Percentiles rank a stretch among this genome's conserved stretches.
phyloP scores from a whole-genome alignment of 2,329 filamentous ascomycete species.

The Seiridium unicorne region DNA sequence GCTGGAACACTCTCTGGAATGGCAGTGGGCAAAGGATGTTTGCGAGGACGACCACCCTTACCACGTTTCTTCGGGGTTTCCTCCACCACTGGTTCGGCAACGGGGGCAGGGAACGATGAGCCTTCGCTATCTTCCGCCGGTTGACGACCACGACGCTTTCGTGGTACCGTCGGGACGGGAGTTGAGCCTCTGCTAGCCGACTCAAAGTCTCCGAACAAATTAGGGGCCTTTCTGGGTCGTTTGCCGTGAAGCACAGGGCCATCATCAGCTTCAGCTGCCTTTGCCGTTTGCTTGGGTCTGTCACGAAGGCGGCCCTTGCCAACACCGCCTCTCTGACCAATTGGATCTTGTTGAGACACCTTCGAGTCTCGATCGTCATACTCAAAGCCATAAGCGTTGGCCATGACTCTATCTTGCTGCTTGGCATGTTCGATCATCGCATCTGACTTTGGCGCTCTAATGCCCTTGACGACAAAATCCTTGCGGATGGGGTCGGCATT shows the following conservation, averaged over 20 bases:
- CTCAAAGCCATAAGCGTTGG: constrained; percentile 59
- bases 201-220: constrained; percentile 48
- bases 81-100: constrained; percentile 15
- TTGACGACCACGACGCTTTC: constrained; percentile 23
- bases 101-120: neutral
- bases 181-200: constrained; percentile 52
- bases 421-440: constrained; percentile 42
- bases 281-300: constrained; percentile 56
- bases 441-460: constrained; percentile 42
- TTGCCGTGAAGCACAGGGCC: constrained; percentile 48
- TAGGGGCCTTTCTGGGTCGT: constrained; percentile 50
- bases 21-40: constrained; percentile 21
- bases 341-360: constrained; percentile 58
- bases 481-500: constrained; percentile 44
- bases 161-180: constrained; percentile 32
- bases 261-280: constrained; percentile 54
- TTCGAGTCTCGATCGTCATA: constrained; percentile 58
- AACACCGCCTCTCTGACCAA: constrained; percentile 53
- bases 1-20: constrained; percentile 16
- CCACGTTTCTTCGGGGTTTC: constrained; percentile 27
- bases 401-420: constrained; percentile 57
- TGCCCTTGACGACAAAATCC: constrained; percentile 54
- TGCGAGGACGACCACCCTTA: constrained; percentile 28
- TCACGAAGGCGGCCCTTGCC: constrained; percentile 55
- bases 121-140: constrained; percentile 21